These are phyloP conservation scores for Verticillium longisporum DNA, from an alignment of 2,329 filamentous ascomycete genomes.

Conservation along the genomic window DNA sequence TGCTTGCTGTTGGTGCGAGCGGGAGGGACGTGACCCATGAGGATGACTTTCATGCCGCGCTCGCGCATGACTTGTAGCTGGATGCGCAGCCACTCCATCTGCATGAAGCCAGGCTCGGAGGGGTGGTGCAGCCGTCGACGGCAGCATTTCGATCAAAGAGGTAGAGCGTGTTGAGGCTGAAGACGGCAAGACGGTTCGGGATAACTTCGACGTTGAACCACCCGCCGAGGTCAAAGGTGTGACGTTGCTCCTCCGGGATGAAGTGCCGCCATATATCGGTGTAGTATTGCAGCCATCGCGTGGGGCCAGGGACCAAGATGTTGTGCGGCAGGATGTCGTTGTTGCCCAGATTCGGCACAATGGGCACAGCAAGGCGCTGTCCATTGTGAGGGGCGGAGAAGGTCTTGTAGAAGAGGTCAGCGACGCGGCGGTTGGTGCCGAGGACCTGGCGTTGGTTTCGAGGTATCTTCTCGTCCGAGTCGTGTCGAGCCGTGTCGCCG, in stretches of 20 bases:
- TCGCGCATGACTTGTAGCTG: constrained; percentile 79
- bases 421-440: constrained; percentile 66
- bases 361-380: constrained; percentile 62
- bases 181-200: constrained; percentile 74
- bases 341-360: constrained; percentile 89
- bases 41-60: constrained; percentile 85
- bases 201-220: constrained; percentile 96
- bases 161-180: constrained; percentile 94
- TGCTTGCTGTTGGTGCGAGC: constrained; percentile 78
- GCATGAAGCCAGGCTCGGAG: constrained; percentile 85
- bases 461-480: constrained; percentile 76
- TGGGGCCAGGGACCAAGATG: constrained; percentile 79
- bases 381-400: constrained; percentile 52
- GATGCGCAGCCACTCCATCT: constrained; percentile 91
- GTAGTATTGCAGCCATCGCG: constrained; percentile 75
- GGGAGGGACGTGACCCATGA: constrained; percentile 91
- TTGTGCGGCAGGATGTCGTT: constrained; percentile 98
- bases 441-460: constrained; percentile 72
- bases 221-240: constrained; percentile 85
- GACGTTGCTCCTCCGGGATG: constrained; percentile 86
- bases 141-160: constrained; percentile 91
- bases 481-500: constrained; percentile 82
- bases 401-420: constrained; percentile 67
- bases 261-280: constrained; percentile 75
- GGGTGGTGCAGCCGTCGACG: constrained; percentile 79